Percentiles rank a stretch among this genome's conserved stretches.
These are phyloP conservation scores for Paecilomyces formosus DNA, from an alignment of 2,329 filamentous ascomycete species.

Conservation along the genomic window DNA sequence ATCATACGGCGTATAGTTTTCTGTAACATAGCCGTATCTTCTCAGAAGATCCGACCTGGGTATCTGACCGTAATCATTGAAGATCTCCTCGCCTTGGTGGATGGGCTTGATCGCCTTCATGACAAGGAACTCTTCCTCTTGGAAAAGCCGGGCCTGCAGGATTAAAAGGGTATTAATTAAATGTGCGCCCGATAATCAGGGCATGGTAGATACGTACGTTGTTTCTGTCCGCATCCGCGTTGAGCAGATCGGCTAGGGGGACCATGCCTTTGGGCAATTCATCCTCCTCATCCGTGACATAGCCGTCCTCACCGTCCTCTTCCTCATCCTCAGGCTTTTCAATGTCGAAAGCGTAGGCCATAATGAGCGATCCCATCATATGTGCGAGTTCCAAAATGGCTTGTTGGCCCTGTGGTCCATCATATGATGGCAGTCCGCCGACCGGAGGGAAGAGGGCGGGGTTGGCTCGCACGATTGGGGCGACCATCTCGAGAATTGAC, in stretches of 20 bases:
- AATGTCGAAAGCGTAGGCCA: constrained; percentile 89
- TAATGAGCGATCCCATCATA: constrained; percentile 78
- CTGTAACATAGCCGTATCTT: constrained; percentile 80
- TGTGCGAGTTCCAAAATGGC: constrained; percentile 56
- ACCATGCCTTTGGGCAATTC: constrained; percentile 74
- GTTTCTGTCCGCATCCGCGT: constrained; percentile 74
- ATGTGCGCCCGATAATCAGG: neutral
- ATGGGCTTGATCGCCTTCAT: constrained; percentile 68
- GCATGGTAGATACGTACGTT: constrained; percentile 49
- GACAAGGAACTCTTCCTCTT: constrained; percentile 53
- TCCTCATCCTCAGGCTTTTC: constrained; percentile 52
- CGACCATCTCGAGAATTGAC: constrained; percentile 54
- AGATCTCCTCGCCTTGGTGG: constrained; percentile 63
- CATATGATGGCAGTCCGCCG: constrained; percentile 32
- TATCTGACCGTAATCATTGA: constrained; percentile 84
- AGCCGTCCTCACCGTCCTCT: constrained; percentile 45
- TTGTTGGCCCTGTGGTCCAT: constrained; percentile 34
- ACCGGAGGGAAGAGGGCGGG: constrained; percentile 33
- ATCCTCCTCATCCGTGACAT: constrained; percentile 57
- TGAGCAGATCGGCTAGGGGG: constrained; percentile 81
- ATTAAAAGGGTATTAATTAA: constrained; percentile 2
- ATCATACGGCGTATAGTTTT: constrained; percentile 69
- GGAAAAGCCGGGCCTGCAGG: constrained; percentile 50
- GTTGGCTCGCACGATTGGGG: constrained; percentile 44
- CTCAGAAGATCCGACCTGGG: constrained; percentile 75